Base-by-base conservation (phyloP, 768 basidiomycete genomes). In the Harrya chromipes region DNA sequence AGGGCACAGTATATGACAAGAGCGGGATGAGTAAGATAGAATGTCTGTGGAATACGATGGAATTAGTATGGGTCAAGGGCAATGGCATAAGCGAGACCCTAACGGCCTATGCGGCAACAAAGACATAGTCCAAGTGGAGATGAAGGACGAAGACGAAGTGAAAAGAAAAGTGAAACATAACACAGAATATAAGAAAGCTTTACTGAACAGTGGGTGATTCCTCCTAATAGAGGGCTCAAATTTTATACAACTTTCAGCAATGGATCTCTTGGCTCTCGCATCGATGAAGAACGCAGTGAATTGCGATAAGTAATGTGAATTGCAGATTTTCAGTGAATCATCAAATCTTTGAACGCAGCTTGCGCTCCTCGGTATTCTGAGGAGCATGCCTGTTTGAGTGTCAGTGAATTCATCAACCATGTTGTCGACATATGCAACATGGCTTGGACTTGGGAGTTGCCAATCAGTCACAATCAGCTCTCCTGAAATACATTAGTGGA, bases 261-360 rank as follows among this genome's bases (percentile, higher is more conserved):
- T 70, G 78, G 81, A 82, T 82, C 79, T 81, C 82, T 83, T 83
- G 83, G 82, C 78, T 83, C 80, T 81, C 75, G 78, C 80, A 82
- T 84, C 80, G 78, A 83, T 83, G 83, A 84, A 84, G 82, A 82
- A 83, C 76, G 80, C 81, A 82, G 83, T 78, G 77, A 84, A 83
- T 78, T 80, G 83, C 77, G 79, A 84, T 81, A 84, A 76, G 80
- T 84, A 83, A 83, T 85, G 82, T 84, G 83, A 84, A 83, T 83
- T 83, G 81, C 56, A 57, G 56, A 57, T 57, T 55, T 57, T 39
- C 53, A 50, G 56, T 83, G 81, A 83, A 83, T 83, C 82, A 84
- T 85, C 80, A 79, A 85, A 81, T 83, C 81, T 84, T 85, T 84
- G 82, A 84, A 84, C 77, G 80, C 84, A 84, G 71, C 81, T 84